phyloP scores from a whole-genome alignment of 805 yeast genomes.

The Candida vartiovaarae region DNA sequence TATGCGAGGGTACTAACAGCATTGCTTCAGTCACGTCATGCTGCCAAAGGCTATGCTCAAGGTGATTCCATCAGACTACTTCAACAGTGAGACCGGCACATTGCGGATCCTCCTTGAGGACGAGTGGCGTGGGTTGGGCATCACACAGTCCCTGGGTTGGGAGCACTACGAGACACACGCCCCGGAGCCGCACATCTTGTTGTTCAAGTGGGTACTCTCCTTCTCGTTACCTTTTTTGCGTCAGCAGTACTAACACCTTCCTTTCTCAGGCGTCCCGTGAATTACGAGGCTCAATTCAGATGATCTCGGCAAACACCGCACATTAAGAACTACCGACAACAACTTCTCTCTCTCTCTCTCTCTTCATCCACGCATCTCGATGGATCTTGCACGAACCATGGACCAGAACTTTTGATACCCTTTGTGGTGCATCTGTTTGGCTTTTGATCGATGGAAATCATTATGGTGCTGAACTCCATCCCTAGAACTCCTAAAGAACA shows the following conservation, averaged over 20 bases:
- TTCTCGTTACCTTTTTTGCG: no score
- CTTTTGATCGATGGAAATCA: no score
- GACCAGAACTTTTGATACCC: no score
- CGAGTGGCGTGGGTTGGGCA: conserved; percentile 98
- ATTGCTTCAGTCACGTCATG: conserved; percentile 73
- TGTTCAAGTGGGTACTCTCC: conserved; percentile 47
- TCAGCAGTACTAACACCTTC: no score
- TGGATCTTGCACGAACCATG: no score
- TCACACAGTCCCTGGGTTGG: conserved; percentile 97
- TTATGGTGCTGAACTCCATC: no score
- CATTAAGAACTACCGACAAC: background rate
- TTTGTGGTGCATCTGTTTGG: no score
- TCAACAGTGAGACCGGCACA: conserved; percentile 90
- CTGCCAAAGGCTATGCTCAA: conserved; percentile 94
- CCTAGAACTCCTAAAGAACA: no score
- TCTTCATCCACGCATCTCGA: background rate
- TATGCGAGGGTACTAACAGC: background rate
- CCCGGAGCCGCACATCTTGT: conserved; percentile 94
- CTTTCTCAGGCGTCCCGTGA: conserved; percentile 43
- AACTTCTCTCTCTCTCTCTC: background rate
- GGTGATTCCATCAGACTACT: conserved; percentile 89
- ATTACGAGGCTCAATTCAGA: conserved; percentile 33
- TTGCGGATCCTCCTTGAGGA: conserved; percentile 85
- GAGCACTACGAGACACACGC: conserved; percentile 95
- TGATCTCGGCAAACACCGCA: background rate